Base-by-base conservation (phyloP, 441 rosid species). In the Gossypium davidsonii region DNA sequence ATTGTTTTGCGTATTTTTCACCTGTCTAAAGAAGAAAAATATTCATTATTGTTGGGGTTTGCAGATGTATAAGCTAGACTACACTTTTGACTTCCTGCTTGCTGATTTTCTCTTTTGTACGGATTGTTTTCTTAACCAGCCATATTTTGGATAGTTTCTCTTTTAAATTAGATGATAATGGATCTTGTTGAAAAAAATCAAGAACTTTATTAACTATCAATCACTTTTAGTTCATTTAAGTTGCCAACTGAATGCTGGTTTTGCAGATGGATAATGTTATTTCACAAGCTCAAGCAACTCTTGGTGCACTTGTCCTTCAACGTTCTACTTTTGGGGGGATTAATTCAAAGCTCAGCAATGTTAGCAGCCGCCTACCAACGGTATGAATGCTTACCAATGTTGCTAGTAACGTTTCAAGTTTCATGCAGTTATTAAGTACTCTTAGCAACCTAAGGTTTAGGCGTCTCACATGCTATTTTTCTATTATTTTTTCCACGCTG, bases 221-320 rank as follows among this genome's bases (percentile, higher is more conserved):
- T 23, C 14, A 4, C 11, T 25, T 53, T 51, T 60, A 23, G 28
- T 53, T 67, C 61, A 61, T 10, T 70, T 10, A 76, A 66, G 48
- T 76, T 71, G 26, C 23, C 48, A 60, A 23, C 51, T 58, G 55
- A 51, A 12, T 70, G 70, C 37, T 72, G 83, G 73, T 73, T 52
- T 18, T 75, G 80, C 87, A 92, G 99, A 88, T 92, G 92, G 97
- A 94, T 84, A 85, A 76, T 80, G 97, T 91, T 75, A 91, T 92
- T 76, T 94, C 98, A 73, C 99, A 95, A 76, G 98, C 97, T 55
- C 98, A 95, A 80, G 89, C 96, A 31, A 92, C 99, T 48, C 89
- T 94, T 4, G 94, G 99, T 60, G 71, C 90, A 9, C 94, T 95
- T 71, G 88, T 88, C 49, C 73, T 91, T 83, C 99, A 95, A 78